Evolutionary conservation across 2,329 filamentous ascomycete genomes (phyloP).

Genomic region (Hymenoscyphus repandus): DNA sequence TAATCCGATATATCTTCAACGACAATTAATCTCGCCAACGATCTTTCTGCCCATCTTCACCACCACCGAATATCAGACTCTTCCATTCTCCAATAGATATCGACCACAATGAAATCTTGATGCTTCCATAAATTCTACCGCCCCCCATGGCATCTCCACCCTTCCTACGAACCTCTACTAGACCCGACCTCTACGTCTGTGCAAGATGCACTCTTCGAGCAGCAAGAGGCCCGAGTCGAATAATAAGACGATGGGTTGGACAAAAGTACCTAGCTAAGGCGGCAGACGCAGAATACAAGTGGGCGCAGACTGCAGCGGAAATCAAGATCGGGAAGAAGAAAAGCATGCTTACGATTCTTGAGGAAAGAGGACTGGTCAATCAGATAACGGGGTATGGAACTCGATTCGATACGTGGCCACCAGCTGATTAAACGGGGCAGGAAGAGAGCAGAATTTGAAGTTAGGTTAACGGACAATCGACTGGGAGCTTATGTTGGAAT

Average conservation of each 20-base stretch:
- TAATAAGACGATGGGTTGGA: constrained; percentile 24
- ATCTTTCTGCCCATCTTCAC: background rate
- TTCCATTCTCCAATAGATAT: background rate
- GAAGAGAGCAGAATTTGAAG: constrained; percentile 48
- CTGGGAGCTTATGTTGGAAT: constrained; percentile 76
- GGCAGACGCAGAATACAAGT: constrained; percentile 34
- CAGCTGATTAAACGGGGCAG: constrained; percentile 18
- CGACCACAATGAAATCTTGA: background rate
- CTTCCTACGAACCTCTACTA: constrained; percentile 22
- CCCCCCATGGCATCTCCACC: constrained; percentile 27
- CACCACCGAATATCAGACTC: background rate
- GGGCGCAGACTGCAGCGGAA: constrained; percentile 41
- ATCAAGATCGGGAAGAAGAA: constrained; percentile 46
- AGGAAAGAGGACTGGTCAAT: constrained; percentile 69
- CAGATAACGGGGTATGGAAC: constrained; percentile 63
- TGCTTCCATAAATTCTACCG: background rate
- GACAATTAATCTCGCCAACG: too few species aligned
- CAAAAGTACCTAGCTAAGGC: constrained; percentile 33
- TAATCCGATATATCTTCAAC: too few species aligned
- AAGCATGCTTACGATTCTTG: constrained; percentile 58
- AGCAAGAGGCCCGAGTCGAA: constrained; percentile 11
- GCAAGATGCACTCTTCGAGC: constrained; percentile 27
- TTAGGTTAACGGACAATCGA: constrained; percentile 58
- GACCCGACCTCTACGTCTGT: constrained; percentile 26
- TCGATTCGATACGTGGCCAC: background rate